Base-by-base conservation (phyloP, 2,329 filamentous ascomycete species). In the Venturia pyrina region DNA sequence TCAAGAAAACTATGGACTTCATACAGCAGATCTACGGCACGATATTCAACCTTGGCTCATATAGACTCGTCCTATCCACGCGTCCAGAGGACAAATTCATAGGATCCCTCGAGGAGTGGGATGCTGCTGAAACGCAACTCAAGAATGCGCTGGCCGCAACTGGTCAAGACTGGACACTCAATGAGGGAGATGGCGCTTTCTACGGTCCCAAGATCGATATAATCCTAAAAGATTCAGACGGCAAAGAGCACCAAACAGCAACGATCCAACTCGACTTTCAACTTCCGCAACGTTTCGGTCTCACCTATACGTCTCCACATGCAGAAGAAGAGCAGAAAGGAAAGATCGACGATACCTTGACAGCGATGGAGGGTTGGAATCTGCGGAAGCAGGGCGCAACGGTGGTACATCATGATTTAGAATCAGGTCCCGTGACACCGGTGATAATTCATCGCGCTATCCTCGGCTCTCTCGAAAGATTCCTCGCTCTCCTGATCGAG, bases 131-230 rank as follows among this genome's bases (percentile, higher is more conserved):
- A 72, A 73, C 74, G n/a, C 87, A 90, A 62, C 77, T 92, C 65
- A 85, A 81, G 65, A 77, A 82, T 64, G 87, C 88, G 0, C 76
- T 92, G 46, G 80, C 87, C 67, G 81, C 78, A 34, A 87, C 83
- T 17, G 88, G 87, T 11, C 84, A 86, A 70, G 78, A 83, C 44
- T 96, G 90, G 89, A 83, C 82, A 1, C 70, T 93, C 66, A 93
- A 92, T 68, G 83, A 88, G 71, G 91, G 90, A 13, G 91, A 96
- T 67, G 91, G 92, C 17, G 91, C 91, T 4, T 96, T 96, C 73
- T 96, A 96, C 72, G 91, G 92, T 0, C 91, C 92, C 41, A 96
- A 96, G 78, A 96, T 96, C 69, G 91, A 96, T 72, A 89, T 96
- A 57, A 86, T 96, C 48, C 77, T 96, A 59, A 85, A 84, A 68